These are phyloP conservation scores for Cylindrotheca closterium DNA, from an alignment of 108 stramenopile genomes.

Conservation along the genomic window DNA sequence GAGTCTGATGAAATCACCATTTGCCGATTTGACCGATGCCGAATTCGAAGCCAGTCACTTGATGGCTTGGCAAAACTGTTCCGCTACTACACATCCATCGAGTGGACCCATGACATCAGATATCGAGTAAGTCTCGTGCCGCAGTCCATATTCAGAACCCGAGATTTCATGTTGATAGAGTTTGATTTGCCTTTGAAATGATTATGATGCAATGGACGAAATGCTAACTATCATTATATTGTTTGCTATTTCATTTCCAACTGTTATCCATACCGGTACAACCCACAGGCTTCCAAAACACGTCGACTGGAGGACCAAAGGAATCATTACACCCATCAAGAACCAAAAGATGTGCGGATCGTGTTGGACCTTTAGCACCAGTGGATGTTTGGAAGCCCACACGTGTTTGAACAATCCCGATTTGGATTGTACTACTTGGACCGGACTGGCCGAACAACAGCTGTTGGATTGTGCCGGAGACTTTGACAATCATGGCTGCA, in stretches of 20 bases:
- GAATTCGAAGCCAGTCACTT: slow-evolving; percentile 36
- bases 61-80: slow-evolving; percentile 49
- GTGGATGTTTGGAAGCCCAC: slow-evolving; percentile 52
- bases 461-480: slow-evolving; percentile 56
- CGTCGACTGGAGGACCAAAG: slow-evolving; percentile 56
- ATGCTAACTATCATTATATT: not conserved
- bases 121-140: no score
- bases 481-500: slow-evolving; percentile 59
- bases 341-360: slow-evolving; percentile 56
- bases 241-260: no score
- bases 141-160: no score
- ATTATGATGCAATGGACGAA: not conserved
- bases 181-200: no score
- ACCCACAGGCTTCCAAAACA: not conserved
- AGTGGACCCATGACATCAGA: slow-evolving; percentile 10
- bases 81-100: slow-evolving; percentile 34
- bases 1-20: slow-evolving; percentile 33
- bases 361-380: slow-evolving; percentile 66
- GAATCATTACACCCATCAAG: slow-evolving; percentile 60
- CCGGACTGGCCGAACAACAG: slow-evolving; percentile 56
- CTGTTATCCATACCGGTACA: no score
- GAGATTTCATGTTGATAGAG: no score
- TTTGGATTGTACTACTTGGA: slow-evolving; percentile 48
- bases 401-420: slow-evolving; percentile 26
- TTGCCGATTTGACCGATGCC: slow-evolving; percentile 45